A percentile compares a stretch with the other conserved stretches of the same genome.
Evolutionary conservation across 805 yeast genomes (phyloP).

Genomic region (Metschnikowia colocasiae): DNA sequence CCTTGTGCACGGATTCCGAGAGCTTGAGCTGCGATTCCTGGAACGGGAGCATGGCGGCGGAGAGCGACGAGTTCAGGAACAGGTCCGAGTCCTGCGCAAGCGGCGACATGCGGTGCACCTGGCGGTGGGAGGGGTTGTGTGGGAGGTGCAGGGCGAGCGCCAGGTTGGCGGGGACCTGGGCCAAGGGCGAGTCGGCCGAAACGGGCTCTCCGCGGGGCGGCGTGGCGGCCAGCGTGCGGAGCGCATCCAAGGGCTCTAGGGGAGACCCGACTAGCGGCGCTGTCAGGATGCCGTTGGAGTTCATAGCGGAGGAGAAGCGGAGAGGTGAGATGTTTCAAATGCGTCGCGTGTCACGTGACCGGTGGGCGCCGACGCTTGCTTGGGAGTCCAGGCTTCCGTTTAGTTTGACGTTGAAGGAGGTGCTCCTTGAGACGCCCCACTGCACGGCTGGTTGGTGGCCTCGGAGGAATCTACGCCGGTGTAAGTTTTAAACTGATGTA

Average conservation of each 20-base stretch:
- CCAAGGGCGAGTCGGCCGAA: constrained; percentile 6
- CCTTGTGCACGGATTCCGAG: constrained; percentile 16
- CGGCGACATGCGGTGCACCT: constrained; percentile 13
- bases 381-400: too few species aligned
- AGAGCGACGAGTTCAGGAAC: neutral
- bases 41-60: constrained; percentile 7
- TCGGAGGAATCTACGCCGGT: too few species aligned
- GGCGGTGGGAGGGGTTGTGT: constrained; percentile 5
- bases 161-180: neutral
- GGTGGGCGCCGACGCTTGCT: too few species aligned
- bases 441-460: too few species aligned
- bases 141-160: constrained; percentile 3
- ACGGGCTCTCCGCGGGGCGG: constrained; percentile 13
- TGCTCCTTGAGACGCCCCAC: too few species aligned
- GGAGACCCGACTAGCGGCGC: constrained; percentile 12
- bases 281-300: constrained; percentile 14
- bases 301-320: constrained; percentile 7
- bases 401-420: too few species aligned
- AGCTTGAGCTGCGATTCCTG: constrained; percentile 15
- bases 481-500: too few species aligned
- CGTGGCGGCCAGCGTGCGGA: constrained; percentile 12
- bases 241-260: constrained; percentile 17
- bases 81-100: constrained; percentile 4
- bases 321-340: neutral
- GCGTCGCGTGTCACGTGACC: constrained; percentile 4